A percentile compares a stretch with the other conserved stretches of the same genome.
phyloP scores from a whole-genome alignment of 2,329 filamentous ascomycete species.

The Apiospora sp. region DNA sequence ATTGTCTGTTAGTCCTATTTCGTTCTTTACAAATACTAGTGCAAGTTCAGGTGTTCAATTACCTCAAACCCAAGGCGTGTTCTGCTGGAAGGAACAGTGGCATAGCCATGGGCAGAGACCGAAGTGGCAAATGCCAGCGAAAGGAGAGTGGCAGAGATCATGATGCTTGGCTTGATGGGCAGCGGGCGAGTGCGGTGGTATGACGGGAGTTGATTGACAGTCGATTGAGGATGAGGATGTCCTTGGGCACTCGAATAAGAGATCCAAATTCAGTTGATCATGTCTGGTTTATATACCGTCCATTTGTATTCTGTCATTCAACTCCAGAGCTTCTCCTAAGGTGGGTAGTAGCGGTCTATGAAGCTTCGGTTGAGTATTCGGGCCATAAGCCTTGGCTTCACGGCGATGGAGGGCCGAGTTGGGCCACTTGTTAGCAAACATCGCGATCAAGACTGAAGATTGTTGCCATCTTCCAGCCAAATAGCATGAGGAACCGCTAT shows the following conservation, averaged over 20 bases:
- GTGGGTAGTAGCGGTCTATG: not conserved
- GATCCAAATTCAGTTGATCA: not conserved
- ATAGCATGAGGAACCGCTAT: not conserved
- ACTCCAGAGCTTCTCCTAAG: not conserved
- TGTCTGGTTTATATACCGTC: not conserved
- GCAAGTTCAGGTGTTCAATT: constrained; percentile 23
- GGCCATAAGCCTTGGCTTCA: not conserved
- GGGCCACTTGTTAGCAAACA: not conserved
- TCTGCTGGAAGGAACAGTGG: constrained; percentile 52
- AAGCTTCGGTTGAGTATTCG: not conserved
- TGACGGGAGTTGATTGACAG: not conserved
- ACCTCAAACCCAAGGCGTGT: constrained; percentile 54
- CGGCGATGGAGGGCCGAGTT: not conserved
- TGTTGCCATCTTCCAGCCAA: not conserved
- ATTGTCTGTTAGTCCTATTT: not conserved
- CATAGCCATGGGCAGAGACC: constrained; percentile 53
- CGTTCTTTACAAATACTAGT: not conserved
- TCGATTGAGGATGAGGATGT: not conserved
- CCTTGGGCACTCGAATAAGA: not conserved
- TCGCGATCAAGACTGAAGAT: not conserved
- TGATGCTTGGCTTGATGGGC: not conserved
- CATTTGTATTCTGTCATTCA: not conserved
- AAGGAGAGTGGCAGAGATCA: constrained; percentile 24
- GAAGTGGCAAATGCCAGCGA: constrained; percentile 27
- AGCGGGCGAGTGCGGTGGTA: not conserved